Evolutionary conservation across 805 yeast genomes (phyloP).

Genomic region (Candida railenensis): DNA sequence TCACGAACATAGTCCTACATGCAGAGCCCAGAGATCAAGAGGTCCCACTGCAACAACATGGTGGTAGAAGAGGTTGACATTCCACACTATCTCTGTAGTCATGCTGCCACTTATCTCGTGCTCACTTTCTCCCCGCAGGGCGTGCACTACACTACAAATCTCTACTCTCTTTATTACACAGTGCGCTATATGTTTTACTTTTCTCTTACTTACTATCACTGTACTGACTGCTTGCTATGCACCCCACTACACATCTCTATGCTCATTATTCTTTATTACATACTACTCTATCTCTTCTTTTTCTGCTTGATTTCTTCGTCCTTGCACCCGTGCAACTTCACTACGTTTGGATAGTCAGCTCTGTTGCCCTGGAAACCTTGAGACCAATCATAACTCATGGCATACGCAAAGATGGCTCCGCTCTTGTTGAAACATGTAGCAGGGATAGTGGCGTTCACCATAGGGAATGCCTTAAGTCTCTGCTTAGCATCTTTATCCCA

Average conservation of each 20-base stretch:
- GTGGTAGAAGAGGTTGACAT: too few species aligned
- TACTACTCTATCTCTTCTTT: slow-evolving; percentile 23
- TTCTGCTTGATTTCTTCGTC: slow-evolving; percentile 82
- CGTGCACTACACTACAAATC: too few species aligned
- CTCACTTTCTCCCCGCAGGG: too few species aligned
- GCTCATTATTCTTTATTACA: neutral
- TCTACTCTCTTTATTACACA: too few species aligned
- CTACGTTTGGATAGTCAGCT: slow-evolving; percentile 69
- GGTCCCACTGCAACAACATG: too few species aligned
- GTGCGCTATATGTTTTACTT: too few species aligned
- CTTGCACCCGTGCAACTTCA: slow-evolving; percentile 79
- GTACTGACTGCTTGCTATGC: too few species aligned
- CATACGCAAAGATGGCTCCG: slow-evolving; percentile 87
- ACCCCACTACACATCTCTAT: neutral
- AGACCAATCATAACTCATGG: slow-evolving; percentile 93
- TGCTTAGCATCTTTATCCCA: slow-evolving; percentile 96
- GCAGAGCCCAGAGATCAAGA: too few species aligned
- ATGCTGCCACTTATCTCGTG: too few species aligned
- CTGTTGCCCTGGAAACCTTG: slow-evolving; percentile 81
- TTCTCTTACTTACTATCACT: too few species aligned
- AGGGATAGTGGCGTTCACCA: slow-evolving; percentile 65
- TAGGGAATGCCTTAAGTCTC: slow-evolving; percentile 78
- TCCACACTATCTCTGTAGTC: too few species aligned
- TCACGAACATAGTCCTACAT: too few species aligned
- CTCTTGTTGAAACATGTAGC: slow-evolving; percentile 77